Evolutionary conservation across 352 stramenopile genomes (phyloP).

Genomic region (Thalassiosira livingstoniorum): DNA sequence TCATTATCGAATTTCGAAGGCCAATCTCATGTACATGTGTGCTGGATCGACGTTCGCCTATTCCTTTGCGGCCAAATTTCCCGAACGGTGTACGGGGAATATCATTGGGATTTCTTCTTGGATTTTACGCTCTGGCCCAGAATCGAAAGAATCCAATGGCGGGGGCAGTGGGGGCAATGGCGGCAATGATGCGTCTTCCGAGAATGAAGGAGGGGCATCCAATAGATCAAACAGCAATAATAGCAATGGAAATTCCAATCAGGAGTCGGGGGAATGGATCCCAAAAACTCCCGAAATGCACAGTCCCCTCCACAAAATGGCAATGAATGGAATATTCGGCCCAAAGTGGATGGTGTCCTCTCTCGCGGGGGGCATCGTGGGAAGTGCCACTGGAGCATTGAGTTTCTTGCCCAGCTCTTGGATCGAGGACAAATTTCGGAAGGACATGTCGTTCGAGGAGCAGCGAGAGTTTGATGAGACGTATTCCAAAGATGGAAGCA

Average conservation of each 20-base stretch:
- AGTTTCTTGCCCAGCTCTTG: conserved; percentile 20
- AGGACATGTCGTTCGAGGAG: conserved; percentile 40
- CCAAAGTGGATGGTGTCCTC: conserved; percentile 47
- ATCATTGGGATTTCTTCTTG: conserved; percentile 55
- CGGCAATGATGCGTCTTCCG: too few relatives aligned
- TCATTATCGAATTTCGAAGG: conserved; percentile 30
- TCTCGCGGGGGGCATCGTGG: conserved; percentile 31
- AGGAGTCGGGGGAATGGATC: too few relatives aligned
- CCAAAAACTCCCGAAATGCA: conserved; percentile 39
- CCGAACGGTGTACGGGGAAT: conserved; percentile 48
- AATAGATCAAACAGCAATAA: too few relatives aligned
- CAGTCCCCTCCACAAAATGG: conserved; percentile 34
- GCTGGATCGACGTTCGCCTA: conserved; percentile 54
- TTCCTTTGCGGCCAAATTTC: conserved; percentile 45
- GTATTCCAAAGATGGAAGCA: conserved; percentile 23
- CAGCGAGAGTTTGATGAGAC: conserved; percentile 25
- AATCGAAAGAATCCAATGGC: too few relatives aligned
- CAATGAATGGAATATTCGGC: conserved; percentile 48
- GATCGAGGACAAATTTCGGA: conserved; percentile 26
- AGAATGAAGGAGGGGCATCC: too few relatives aligned
- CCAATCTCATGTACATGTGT: conserved; percentile 59
- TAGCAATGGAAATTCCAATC: too few relatives aligned
- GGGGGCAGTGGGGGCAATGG: too few relatives aligned
- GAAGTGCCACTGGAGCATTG: conserved; percentile 15
- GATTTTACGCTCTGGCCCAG: conserved; percentile 39